Evolutionary conservation across 768 basidiomycete species (phyloP).

Genomic region (Hygrocybe punicea): DNA sequence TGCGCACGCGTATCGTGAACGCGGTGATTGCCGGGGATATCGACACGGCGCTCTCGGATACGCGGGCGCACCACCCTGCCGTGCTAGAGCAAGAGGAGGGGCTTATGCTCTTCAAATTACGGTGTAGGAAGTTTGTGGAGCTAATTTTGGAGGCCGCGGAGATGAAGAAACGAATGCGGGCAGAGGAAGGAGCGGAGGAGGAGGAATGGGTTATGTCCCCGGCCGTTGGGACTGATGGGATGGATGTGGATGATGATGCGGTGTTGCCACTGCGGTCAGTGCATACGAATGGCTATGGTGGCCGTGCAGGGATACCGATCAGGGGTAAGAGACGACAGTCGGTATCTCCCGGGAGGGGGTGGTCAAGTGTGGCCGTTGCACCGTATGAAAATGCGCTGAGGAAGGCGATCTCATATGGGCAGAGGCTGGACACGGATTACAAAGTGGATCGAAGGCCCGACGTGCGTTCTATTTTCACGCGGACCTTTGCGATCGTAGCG

Average conservation of each 20-base stretch:
- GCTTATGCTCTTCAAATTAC: slow-evolving; percentile 74
- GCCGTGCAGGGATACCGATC: slow-evolving; percentile 19
- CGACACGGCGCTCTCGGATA: slow-evolving; percentile 60
- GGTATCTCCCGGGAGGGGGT: slow-evolving; percentile 16
- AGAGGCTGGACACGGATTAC: slow-evolving; percentile 65
- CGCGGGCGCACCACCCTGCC: slow-evolving; percentile 53
- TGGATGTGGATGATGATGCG: slow-evolving; percentile 56
- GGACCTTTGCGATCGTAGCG: slow-evolving; percentile 76
- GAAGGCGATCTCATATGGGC: slow-evolving; percentile 70
- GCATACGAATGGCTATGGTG: slow-evolving; percentile 27
- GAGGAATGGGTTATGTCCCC: slow-evolving; percentile 34
- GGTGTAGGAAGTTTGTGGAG: slow-evolving; percentile 84
- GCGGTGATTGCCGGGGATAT: slow-evolving; percentile 68
- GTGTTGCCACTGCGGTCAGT: slow-evolving; percentile 14
- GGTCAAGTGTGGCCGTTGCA: slow-evolving; percentile 22
- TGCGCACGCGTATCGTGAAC: slow-evolving; percentile 67
- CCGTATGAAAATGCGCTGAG: slow-evolving; percentile 60
- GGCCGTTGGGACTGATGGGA: slow-evolving; percentile 44
- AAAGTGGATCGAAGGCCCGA: slow-evolving; percentile 58
- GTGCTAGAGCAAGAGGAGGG: slow-evolving; percentile 67
- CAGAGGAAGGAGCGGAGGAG: slow-evolving; percentile 38
- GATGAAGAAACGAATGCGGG: slow-evolving; percentile 59
- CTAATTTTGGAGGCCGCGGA: slow-evolving; percentile 69
- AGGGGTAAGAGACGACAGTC: slow-evolving; percentile 10
- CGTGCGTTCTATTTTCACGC: slow-evolving; percentile 63